Evolutionary conservation across 208 protist species (phyloP), one percentile per base, ranked within the genome.

Genomic region (Crithidia acanthocephali): DNA sequence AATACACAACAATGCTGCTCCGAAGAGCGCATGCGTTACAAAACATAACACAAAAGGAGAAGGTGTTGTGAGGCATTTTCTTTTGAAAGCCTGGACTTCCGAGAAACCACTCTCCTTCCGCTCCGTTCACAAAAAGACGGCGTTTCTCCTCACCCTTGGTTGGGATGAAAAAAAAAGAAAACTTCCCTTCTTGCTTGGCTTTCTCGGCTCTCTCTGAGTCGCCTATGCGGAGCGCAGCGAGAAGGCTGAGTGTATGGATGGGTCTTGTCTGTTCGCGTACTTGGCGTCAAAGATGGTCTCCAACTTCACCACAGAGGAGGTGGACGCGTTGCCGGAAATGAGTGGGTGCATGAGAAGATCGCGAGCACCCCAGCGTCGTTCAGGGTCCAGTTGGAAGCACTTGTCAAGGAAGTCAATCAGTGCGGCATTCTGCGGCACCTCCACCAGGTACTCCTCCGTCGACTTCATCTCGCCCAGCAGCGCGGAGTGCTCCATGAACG

Each of bases 381-480:
- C 83, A 27, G 90, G 84, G 42, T 91, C 80, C 20, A 87, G 59
- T 30, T 77, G 78, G 78, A 97, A 92, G 75, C 92, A 97, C 71
- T 87, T 88, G 52, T 79, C 71, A 45, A 97, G 53, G 60, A 97
- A 97, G 50, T 94, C 85, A 37, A 70, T 77, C 28, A 95, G 33
- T n/a, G 81, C 52, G 8, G 79, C 65, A 66, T 86, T 93, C n/a
- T 75, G 64, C 10, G 90, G 86, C 13, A 89, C 56, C 44, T 81
- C 68, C 22, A 81, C 75, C 27, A 97, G 74, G 72, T 90, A 91
- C 37, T 55, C 61, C 48, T 62, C 63, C 13, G 74, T 69, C 22
- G 73, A 77, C 32, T 74, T 86, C 78, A 93, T 87, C 48, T 94
- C 88, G 1, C 79, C 86, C 16, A 95, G 77, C 22, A 92, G 52